Conservation (phyloP, 345 rosid genomes). For the Eucalyptus regnans region DNA sequence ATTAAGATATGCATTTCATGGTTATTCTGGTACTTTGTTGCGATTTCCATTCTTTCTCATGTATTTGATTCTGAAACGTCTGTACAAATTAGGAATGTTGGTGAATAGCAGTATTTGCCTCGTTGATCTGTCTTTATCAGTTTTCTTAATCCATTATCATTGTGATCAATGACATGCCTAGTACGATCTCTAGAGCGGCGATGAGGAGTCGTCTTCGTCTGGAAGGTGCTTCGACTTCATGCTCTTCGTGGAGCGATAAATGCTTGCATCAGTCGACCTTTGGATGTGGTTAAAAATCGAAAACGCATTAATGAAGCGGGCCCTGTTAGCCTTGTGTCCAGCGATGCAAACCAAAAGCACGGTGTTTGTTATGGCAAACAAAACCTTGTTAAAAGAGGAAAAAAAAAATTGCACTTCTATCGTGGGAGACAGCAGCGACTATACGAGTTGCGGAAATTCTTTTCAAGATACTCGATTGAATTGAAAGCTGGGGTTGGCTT, state of each 20-base stretch:
- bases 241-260: not conserved
- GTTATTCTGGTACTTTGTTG: slow-evolving; percentile 4
- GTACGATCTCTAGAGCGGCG: not conserved
- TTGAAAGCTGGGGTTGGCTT: not conserved
- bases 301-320: not conserved
- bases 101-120: slow-evolving; percentile 11
- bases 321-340: not conserved
- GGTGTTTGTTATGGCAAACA: not conserved
- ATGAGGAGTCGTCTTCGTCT: not conserved
- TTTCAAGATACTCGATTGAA: not conserved
- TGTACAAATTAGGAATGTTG: slow-evolving; percentile 47
- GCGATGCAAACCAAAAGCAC: not conserved
- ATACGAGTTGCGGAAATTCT: not conserved
- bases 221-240: not conserved
- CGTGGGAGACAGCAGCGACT: not conserved
- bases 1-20: slow-evolving; percentile 6
- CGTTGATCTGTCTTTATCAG: not conserved
- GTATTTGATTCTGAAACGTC: slow-evolving; percentile 21
- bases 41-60: slow-evolving; percentile 34
- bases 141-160: not conserved
- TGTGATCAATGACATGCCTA: not conserved
- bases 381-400: not conserved
- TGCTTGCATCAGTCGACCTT: not conserved
- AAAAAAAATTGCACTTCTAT: not conserved
- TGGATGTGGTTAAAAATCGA: not conserved